Conservation (phyloP, 2,329 filamentous ascomycete species). For the Pseudocercospora vitis region DNA sequence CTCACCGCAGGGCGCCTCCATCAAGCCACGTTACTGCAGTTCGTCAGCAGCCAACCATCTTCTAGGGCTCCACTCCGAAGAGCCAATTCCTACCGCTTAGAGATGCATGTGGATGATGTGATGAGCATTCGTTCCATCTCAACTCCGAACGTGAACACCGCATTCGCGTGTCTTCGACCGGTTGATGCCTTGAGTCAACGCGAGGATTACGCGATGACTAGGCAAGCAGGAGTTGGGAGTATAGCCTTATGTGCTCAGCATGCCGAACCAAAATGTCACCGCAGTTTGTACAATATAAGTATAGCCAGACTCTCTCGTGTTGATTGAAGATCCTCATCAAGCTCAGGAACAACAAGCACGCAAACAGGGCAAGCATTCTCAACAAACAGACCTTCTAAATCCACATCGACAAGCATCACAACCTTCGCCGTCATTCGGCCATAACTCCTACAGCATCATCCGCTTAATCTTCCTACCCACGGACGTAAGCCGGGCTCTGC, state of each 20-base stretch:
- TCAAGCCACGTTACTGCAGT: slow-evolving; percentile 1
- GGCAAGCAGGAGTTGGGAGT: neutral
- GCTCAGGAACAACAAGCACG: neutral
- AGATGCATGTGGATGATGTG: neutral
- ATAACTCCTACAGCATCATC: no score
- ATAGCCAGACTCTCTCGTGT: neutral
- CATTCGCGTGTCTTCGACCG: slow-evolving; percentile 7
- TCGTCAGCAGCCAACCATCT: slow-evolving; percentile 1
- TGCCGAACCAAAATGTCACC: neutral
- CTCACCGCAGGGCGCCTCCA: slow-evolving; percentile 7
- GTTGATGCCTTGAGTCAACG: slow-evolving; percentile 10
- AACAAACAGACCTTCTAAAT: neutral
- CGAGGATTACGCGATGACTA: neutral
- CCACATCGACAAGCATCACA: no score
- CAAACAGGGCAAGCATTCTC: neutral
- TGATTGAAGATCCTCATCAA: neutral
- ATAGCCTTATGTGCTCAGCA: neutral
- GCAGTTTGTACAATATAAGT: neutral
- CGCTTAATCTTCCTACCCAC: no score
- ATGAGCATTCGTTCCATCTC: neutral
- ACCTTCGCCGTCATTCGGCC: no score
- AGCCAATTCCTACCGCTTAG: neutral
- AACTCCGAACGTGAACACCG: slow-evolving; percentile 7
- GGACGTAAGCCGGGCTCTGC: no score
- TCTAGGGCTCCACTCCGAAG: neutral